Conservation (phyloP, 306 rosid species). For the Pueraria montana region DNA sequence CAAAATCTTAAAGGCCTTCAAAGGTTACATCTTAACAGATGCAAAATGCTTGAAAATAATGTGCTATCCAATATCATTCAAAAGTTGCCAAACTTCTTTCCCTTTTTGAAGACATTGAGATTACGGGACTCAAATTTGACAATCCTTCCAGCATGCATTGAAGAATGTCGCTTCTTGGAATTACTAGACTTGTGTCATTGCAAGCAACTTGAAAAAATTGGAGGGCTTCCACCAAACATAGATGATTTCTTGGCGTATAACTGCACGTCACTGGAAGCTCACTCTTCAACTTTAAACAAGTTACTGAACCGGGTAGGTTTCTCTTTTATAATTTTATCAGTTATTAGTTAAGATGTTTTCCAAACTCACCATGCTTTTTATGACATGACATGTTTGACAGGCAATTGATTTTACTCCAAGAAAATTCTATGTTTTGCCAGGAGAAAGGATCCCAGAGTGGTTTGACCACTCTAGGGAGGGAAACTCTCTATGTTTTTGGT, state of each 20-base stretch:
- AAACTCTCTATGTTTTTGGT: background rate
- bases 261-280: too few relatives aligned
- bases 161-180: background rate
- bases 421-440: background rate
- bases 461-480: background rate
- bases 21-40: background rate
- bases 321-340: background rate
- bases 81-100: background rate
- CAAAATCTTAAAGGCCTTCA: background rate
- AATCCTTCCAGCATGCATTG: background rate
- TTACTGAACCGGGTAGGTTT: background rate
- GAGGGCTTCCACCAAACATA: too few relatives aligned
- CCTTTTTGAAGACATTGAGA: background rate
- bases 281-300: background rate
- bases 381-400: slow-evolving; percentile 10
- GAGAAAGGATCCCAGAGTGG: slow-evolving; percentile 15
- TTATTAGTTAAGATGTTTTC: background rate
- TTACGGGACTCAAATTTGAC: background rate
- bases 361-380: background rate
- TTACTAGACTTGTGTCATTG: too few relatives aligned
- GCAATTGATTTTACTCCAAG: background rate
- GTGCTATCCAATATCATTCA: background rate
- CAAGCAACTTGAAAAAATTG: too few relatives aligned
- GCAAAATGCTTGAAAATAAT: background rate
- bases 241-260: too few relatives aligned